These are phyloP conservation scores for Breynia disticha DNA, from an alignment of 441 rosid genomes.

Conservation along the genomic window DNA sequence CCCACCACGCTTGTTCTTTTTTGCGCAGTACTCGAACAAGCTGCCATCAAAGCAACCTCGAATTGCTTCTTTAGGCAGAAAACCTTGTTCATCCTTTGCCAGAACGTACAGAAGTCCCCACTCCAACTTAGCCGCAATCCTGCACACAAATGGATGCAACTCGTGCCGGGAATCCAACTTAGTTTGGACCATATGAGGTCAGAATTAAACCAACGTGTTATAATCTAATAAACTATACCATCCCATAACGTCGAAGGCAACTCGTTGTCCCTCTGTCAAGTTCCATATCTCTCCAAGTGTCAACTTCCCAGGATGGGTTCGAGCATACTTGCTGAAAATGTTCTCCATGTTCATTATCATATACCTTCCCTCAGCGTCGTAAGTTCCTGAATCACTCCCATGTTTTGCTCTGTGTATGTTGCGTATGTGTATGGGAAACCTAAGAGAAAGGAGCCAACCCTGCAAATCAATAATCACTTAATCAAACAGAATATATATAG, in stretches of 20 bases:
- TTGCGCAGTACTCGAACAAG: slow-evolving; percentile 39
- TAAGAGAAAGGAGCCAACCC: slow-evolving; percentile 79
- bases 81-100: slow-evolving; percentile 66
- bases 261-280: slow-evolving; percentile 40
- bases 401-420: slow-evolving; percentile 78
- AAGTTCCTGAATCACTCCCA: slow-evolving; percentile 59
- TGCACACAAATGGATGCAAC: slow-evolving; percentile 20
- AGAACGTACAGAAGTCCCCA: slow-evolving; percentile 47
- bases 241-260: slow-evolving; percentile 34
- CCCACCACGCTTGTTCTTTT: too few species aligned
- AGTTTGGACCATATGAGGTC: too few species aligned
- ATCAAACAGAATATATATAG: too few species aligned
- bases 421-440: slow-evolving; percentile 54
- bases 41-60: slow-evolving; percentile 71
- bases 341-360: slow-evolving; percentile 36
- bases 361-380: slow-evolving; percentile 79
- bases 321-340: slow-evolving; percentile 47
- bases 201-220: neutral
- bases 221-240: slow-evolving; percentile 27
- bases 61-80: slow-evolving; percentile 56
- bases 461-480: slow-evolving; percentile 9
- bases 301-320: slow-evolving; percentile 34
- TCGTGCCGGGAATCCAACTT: too few species aligned
- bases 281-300: slow-evolving; percentile 36
- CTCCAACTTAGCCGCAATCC: slow-evolving; percentile 46